phyloP scores from a whole-genome alignment of 2,329 filamentous ascomycete species.

The Monosporascus sp. region DNA sequence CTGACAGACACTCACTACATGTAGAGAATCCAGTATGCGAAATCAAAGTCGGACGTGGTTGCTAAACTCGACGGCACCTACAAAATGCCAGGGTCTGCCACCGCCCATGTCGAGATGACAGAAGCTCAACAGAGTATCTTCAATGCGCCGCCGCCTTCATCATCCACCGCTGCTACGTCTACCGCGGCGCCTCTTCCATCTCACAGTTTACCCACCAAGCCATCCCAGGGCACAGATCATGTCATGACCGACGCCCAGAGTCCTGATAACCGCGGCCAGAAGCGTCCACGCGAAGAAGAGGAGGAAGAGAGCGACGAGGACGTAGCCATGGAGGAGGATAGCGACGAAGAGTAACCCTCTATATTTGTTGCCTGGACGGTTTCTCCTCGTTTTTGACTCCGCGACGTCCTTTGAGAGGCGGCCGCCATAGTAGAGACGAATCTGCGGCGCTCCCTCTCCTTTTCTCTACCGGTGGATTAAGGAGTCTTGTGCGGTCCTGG shows the following conservation, averaged over 20 bases:
- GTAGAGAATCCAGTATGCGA: constrained; percentile 87
- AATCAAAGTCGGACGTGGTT: constrained; percentile 80
- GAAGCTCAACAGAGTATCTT: constrained; percentile 78
- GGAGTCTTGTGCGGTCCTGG: constrained; percentile 1
- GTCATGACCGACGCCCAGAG: constrained; percentile 45
- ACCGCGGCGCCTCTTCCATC: constrained; percentile 31
- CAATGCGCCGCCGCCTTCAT: constrained; percentile 55
- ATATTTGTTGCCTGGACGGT: constrained; percentile 3
- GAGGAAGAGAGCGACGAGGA: constrained; percentile 54
- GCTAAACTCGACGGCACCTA: constrained; percentile 91
- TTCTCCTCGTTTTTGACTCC: constrained; percentile 7
- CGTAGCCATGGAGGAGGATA: constrained; percentile 63
- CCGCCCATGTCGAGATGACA: constrained; percentile 57
- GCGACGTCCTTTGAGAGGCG: neutral
- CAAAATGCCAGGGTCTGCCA: constrained; percentile 56
- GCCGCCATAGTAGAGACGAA: too few species aligned
- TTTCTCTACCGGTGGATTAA: neutral
- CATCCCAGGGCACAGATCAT: constrained; percentile 40
- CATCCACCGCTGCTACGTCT: constrained; percentile 31
- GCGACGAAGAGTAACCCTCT: constrained; percentile 55
- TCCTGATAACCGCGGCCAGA: constrained; percentile 56
- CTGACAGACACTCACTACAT: neutral
- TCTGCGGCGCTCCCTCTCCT: too few species aligned
- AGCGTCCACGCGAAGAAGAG: constrained; percentile 66
- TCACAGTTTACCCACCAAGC: constrained; percentile 40